Evolutionary conservation across 2,329 filamentous ascomycete species (phyloP), one percentile per base, ranked within the genome.

Genomic region (Monilinia fructigena): DNA sequence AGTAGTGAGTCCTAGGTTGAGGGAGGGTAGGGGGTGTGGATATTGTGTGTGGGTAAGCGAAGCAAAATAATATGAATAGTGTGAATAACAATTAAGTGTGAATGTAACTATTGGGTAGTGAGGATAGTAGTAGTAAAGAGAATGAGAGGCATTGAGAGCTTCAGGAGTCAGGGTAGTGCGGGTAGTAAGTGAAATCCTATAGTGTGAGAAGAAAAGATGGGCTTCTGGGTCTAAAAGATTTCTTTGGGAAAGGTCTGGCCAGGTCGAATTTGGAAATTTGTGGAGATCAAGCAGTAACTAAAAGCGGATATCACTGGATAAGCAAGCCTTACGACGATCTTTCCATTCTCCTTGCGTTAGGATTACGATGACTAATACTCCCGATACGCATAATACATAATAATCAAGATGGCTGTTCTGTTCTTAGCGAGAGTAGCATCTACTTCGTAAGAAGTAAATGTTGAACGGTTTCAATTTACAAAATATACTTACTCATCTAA

Each of bases 181-280:
- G 56, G 42, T 47, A 26, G 38, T n/a, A 18, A 12, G 23, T 26
- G 23, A 23, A 48, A 48, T 48, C n/a, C 47, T 23, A 31, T 31
- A 28, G 48, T 23, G 48, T 52, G n/a, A 20, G 11, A n/a, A 48
- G 14, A n/a, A 50, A n/a, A 28, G 50, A 31, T 31, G 28, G 11
- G 18, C 26, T 35, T 59, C 26, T 31, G 45, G 26, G 56, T 50
- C 56, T 50, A 60, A 35, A 5, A 50, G 56, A 60, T 38, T 38
- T 50, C 28, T 60, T 38, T 60, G 28, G 60, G 62, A 50, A 59
- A 59, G 63, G 50, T 65, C 63, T 65, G 38, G 63, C 63, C 63
- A n/a, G 54, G 63, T 59, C 63, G 42, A 65, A 59, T 65, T 56
- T 48, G 16, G 45, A 26, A 26, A 45, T 28, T 65, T 10, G 54